Conservation (phyloP, 2,329 filamentous ascomycete species). For the Phoma sp. region DNA sequence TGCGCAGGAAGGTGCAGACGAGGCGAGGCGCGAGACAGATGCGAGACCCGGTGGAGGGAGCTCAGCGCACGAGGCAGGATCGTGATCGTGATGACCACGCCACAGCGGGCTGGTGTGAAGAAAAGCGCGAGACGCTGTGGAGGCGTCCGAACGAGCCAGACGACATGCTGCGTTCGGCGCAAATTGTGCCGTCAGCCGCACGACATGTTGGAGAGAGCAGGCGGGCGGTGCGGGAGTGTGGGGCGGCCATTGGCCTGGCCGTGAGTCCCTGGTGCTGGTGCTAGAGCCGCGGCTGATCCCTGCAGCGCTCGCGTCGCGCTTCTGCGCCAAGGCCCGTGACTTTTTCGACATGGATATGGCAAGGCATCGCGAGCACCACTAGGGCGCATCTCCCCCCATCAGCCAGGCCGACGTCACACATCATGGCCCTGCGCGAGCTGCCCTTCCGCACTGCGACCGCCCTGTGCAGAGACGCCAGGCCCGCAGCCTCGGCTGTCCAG, state of each 20-base stretch:
- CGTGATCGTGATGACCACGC: slow-evolving; percentile 8
- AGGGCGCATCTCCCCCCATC: slow-evolving; percentile 1
- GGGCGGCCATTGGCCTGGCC: slow-evolving; percentile 8
- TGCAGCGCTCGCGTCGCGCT: slow-evolving; percentile 19
- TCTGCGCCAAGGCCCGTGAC: slow-evolving; percentile 22
- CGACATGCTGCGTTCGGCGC: neutral
- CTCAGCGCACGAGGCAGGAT: neutral
- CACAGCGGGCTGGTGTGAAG: slow-evolving; percentile 5
- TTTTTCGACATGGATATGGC: neutral
- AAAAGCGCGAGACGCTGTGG: neutral
- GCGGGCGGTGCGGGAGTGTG: slow-evolving; percentile 13
- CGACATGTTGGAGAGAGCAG: neutral
- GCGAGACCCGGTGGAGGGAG: neutral
- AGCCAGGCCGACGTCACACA: slow-evolving; percentile 20
- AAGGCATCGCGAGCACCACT: too few species aligned
- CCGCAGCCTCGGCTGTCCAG: slow-evolving; percentile 24
- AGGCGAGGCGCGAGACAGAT: slow-evolving; percentile 16
- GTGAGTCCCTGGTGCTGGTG: slow-evolving; percentile 6
- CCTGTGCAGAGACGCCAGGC: slow-evolving; percentile 34
- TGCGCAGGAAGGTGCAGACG: slow-evolving; percentile 20
- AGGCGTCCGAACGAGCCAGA: neutral
- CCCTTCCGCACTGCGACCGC: slow-evolving; percentile 37
- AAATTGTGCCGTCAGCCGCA: slow-evolving; percentile 8
- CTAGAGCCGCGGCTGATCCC: slow-evolving; percentile 14
- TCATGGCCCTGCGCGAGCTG: slow-evolving; percentile 49